phyloP scores from a whole-genome alignment of 306 rosid genomes.

The Astragalus glycyphyllos region DNA sequence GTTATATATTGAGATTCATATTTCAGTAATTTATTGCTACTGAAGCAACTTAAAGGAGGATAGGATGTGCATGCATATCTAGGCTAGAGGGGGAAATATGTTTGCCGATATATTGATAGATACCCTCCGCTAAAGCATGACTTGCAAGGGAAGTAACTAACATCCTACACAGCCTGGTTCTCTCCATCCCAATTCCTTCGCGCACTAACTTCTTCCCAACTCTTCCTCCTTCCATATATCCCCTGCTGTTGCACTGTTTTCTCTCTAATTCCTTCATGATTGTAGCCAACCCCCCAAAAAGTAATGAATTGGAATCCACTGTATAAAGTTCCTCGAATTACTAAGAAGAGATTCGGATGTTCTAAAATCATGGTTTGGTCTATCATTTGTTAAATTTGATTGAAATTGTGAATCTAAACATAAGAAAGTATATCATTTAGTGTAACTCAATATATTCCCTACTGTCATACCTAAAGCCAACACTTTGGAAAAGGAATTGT shows the following conservation, averaged over 20 bases:
- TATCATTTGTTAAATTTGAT: too few species aligned
- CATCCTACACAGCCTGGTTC: background rate
- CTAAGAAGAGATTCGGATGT: too few species aligned
- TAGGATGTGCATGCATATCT: background rate
- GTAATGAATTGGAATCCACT: too few species aligned
- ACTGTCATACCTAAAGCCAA: too few species aligned
- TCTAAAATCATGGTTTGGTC: too few species aligned
- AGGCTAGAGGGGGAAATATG: background rate
- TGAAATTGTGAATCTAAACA: background rate
- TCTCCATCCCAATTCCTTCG: background rate
- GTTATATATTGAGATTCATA: background rate
- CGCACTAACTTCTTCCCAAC: too few species aligned
- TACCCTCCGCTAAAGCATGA: background rate
- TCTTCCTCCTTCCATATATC: too few species aligned
- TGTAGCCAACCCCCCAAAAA: too few species aligned
- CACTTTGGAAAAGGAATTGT: too few species aligned
- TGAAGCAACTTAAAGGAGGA: conserved; percentile 10
- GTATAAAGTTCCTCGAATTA: too few species aligned
- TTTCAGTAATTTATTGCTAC: background rate
- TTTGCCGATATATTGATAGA: background rate
- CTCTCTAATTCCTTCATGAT: too few species aligned
- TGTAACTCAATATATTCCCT: background rate
- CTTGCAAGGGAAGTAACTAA: background rate
- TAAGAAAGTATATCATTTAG: background rate
- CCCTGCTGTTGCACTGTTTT: too few species aligned